Percentiles rank a stretch among this genome's conserved stretches.
These are phyloP conservation scores for Coriaria nepalensis DNA, from an alignment of 306 rosid species.

Conservation along the genomic window DNA sequence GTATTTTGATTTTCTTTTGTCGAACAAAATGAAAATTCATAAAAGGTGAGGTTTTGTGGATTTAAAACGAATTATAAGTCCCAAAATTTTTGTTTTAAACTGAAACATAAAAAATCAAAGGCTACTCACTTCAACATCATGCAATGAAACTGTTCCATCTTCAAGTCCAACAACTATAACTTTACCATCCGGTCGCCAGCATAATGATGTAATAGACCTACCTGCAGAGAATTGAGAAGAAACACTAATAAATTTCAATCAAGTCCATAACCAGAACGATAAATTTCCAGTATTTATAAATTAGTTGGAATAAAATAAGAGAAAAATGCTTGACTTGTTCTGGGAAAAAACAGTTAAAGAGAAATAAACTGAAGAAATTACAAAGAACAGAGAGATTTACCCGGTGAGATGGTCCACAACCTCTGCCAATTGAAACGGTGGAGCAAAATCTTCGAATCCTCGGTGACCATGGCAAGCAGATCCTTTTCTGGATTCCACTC, in stretches of 20 bases:
- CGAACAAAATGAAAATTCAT: too few species aligned
- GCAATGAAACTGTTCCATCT: constrained; percentile 77
- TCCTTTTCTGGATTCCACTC: constrained; percentile 99
- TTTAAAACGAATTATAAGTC: too few species aligned
- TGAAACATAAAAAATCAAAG: too few species aligned
- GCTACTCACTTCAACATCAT: constrained; percentile 78
- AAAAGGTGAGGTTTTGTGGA: too few species aligned
- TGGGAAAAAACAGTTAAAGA: constrained; percentile 4
- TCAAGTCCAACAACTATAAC: constrained; percentile 80
- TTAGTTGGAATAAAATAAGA: too few species aligned
- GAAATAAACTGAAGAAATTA: not conserved
- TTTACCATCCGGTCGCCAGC: constrained; percentile 97
- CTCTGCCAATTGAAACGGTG: constrained; percentile 99
- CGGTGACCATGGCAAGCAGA: constrained; percentile 88
- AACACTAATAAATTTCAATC: too few species aligned
- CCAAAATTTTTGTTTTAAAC: not conserved
- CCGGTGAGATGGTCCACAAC: constrained; percentile 83
- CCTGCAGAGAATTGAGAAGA: constrained; percentile 29
- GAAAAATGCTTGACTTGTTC: too few species aligned
- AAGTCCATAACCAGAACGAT: too few species aligned
- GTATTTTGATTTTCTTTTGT: too few species aligned
- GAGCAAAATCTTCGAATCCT: constrained; percentile 78
- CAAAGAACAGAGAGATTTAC: constrained; percentile 17
- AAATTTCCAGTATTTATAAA: too few species aligned
- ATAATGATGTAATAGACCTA: constrained; percentile 51